These are phyloP conservation scores for Stramenopiles sp. DNA, from an alignment of 352 stramenopile species.

Conservation along the genomic window DNA sequence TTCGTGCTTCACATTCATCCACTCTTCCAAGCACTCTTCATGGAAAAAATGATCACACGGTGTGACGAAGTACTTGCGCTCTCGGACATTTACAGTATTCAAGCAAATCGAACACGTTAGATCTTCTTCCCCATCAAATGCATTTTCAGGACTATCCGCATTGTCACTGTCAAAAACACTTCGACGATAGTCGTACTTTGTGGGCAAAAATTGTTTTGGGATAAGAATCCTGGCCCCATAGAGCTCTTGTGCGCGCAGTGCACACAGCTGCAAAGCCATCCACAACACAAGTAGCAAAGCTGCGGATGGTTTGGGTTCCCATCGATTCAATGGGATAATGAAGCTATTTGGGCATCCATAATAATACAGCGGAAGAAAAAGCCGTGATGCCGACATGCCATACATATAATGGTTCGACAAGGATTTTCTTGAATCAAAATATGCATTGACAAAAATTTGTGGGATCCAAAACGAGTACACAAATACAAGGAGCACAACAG, in stretches of 20 bases:
- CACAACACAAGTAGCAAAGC: constrained; percentile 54
- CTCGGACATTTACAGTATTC: constrained; percentile 40
- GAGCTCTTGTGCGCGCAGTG: constrained; percentile 69
- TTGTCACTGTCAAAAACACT: constrained; percentile 19
- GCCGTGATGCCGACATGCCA: constrained; percentile 68
- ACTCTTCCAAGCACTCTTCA: constrained; percentile 71
- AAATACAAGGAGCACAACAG: constrained; percentile 66
- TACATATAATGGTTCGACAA: constrained; percentile 82
- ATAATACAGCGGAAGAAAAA: constrained; percentile 86
- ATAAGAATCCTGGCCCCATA: constrained; percentile 85
- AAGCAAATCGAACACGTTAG: constrained; percentile 21
- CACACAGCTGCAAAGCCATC: constrained; percentile 67
- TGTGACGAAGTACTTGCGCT: constrained; percentile 78
- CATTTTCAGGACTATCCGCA: constrained; percentile 12
- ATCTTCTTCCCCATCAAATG: constrained; percentile 30
- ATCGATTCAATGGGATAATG: constrained; percentile 45
- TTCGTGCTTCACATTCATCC: constrained; percentile 94
- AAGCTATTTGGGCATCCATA: constrained; percentile 83
- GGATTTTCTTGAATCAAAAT: constrained; percentile 65
- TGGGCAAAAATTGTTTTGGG: constrained; percentile 71
- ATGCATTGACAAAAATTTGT: constrained; percentile 86
- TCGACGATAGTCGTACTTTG: constrained; percentile 91
- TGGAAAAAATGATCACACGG: constrained; percentile 92
- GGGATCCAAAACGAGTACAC: constrained; percentile 95
- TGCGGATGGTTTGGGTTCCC: constrained; percentile 36